Conservation (phyloP, 2,329 filamentous ascomycete genomes). For the Gaeumannomyces sp. region DNA sequence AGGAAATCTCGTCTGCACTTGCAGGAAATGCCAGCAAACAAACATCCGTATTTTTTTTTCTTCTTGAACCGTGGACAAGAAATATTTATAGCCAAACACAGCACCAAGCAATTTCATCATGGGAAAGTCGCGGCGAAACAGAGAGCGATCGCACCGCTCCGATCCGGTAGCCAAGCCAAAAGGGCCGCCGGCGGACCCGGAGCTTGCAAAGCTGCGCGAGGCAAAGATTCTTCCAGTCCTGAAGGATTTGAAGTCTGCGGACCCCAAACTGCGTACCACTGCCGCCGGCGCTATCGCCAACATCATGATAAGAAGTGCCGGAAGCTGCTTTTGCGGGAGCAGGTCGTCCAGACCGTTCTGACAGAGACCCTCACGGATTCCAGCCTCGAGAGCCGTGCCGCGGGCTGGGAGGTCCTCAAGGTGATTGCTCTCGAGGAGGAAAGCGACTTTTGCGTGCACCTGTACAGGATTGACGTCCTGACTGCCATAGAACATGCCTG, state of each 20-base stretch:
- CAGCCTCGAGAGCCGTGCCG: constrained; percentile 55
- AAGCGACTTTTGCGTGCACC: constrained; percentile 58
- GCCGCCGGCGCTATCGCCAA: constrained; percentile 56
- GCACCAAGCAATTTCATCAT: constrained; percentile 29
- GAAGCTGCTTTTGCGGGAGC: constrained; percentile 60
- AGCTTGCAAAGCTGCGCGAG: constrained; percentile 57
- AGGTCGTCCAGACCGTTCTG: constrained; percentile 57
- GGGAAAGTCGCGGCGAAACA: constrained; percentile 54
- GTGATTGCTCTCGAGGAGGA: constrained; percentile 58
- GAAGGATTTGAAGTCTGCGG: constrained; percentile 51
- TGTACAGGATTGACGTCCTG: constrained; percentile 56
- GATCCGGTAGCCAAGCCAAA: constrained; percentile 51
- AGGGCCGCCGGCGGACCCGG: constrained; percentile 57
- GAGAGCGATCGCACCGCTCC: constrained; percentile 42
- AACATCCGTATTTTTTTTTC: no score
- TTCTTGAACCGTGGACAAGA: no score
- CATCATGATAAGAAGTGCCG: constrained; percentile 57
- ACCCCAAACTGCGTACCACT: constrained; percentile 51
- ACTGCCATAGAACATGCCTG: constrained; percentile 53
- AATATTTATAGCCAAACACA: not conserved
- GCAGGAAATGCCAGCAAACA: no score
- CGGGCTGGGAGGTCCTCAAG: constrained; percentile 62
- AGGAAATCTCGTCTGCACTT: not conserved
- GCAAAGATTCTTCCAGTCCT: constrained; percentile 58
- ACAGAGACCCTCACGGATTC: constrained; percentile 59